phyloP scores from a whole-genome alignment of 495 filamentous ascomycete genomes.

The Elasticomyces elasticus region DNA sequence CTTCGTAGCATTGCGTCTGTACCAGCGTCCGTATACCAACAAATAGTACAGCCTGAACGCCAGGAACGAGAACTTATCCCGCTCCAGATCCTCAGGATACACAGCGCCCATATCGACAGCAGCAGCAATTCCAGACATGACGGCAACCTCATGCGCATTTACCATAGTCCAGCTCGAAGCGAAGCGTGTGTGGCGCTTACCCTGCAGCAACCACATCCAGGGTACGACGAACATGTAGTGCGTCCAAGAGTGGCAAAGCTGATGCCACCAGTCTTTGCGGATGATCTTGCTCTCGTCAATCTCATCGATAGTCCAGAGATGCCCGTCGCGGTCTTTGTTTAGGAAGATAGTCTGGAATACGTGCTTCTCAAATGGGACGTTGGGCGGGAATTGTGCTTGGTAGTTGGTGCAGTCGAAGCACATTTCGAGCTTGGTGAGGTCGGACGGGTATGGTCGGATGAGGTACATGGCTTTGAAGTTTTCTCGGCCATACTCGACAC shows the following conservation, averaged over 20 bases:
- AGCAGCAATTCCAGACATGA: constrained; percentile 67
- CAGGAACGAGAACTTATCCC: constrained; percentile 34
- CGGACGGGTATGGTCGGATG: constrained; percentile 56
- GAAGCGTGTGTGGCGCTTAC: constrained; percentile 54
- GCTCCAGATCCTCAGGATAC: constrained; percentile 54
- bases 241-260: constrained; percentile 71
- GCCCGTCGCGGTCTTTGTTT: constrained; percentile 49
- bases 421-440: constrained; percentile 70
- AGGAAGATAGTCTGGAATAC: constrained; percentile 80
- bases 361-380: constrained; percentile 46
- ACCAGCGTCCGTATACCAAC: constrained; percentile 33
- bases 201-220: constrained; percentile 74
- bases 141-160: constrained; percentile 76
- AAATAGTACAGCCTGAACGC: constrained; percentile 34
- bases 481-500: constrained; percentile 44
- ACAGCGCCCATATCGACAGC: constrained; percentile 66
- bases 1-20: constrained; percentile 32
- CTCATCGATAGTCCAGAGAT: constrained; percentile 62
- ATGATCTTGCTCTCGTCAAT: constrained; percentile 64
- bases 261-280: constrained; percentile 72
- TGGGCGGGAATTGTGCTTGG: constrained; percentile 65
- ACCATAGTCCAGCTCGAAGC: constrained; percentile 73
- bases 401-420: constrained; percentile 80
- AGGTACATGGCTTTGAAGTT: constrained; percentile 72
- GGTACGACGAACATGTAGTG: constrained; percentile 71